Evolutionary conservation across 768 basidiomycete genomes (phyloP), one percentile per base, ranked within the genome.

Genomic region (Hypholoma fasciculare): DNA sequence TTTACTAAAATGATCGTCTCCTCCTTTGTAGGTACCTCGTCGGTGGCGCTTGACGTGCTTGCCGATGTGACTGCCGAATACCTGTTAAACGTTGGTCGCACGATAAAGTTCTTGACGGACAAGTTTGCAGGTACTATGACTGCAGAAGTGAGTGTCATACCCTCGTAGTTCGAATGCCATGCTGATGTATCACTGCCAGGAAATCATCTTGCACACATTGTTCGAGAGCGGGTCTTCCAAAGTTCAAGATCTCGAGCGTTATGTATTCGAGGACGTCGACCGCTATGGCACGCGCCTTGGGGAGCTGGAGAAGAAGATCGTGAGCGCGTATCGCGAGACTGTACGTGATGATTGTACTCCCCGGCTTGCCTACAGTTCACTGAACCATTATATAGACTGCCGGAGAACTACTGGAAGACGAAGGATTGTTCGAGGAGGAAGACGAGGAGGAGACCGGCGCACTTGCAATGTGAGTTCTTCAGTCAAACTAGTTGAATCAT

Each of bases 121-220:
- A 92, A 90, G 68, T 89, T 92, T 72, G 82, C 83, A 1, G 76
- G 82, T 49, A 83, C 81, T 20, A 94, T 98, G 92, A 85, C 88
- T 1, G 69, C 93, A 0, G 94, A 97, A 84, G 95, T 96, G 56
- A 57, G 82, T 67, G 4, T 23, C 4, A n/a, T 23, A 92, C 56
- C 55, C 78, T 66, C 27, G n/a, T 49, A 40, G 2, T 17, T 13
- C 7, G 23, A 19, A 12, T 23, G 26, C 52, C 27, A 11, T 38
- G 12, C 34, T 44, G 16, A n/a, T 19, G 20, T 34, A 1, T 48
- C 26, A 16, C 23, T 46, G 49, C 11, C 58, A 96, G 94, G 94
- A 96, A 86, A 96, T 97, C 36, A 87, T 96, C 38, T 80, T 95
- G 1, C 94, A 96, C 69, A 90, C 93, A 0, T 76, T 98, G 16